Evolutionary conservation across 2,329 filamentous ascomycete species (phyloP).

Genomic region (Alternaria sp.): DNA sequence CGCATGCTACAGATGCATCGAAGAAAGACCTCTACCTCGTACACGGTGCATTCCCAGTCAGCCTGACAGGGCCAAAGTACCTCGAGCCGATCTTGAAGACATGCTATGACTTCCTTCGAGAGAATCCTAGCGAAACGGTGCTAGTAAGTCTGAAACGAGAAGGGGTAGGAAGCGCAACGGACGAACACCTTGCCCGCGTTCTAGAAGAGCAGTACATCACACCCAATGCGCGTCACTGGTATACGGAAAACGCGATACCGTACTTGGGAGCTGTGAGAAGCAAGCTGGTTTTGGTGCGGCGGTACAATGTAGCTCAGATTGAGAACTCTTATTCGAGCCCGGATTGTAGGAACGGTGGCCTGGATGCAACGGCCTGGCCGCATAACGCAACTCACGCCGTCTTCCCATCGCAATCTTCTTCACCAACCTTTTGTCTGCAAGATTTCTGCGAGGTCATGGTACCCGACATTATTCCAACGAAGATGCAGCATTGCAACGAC

Average conservation of each 20-base stretch:
- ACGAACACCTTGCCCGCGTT: conserved; percentile 78
- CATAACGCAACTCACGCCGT: conserved; percentile 84
- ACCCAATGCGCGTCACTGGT: conserved; percentile 71
- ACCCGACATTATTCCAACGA: conserved; percentile 77
- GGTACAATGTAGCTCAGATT: conserved; percentile 68
- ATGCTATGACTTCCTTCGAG: conserved; percentile 77
- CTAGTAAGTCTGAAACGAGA: conserved; percentile 92
- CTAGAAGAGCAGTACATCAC: conserved; percentile 75
- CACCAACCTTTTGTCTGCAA: conserved; percentile 73
- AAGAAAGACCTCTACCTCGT: conserved; percentile 80
- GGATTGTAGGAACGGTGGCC: conserved; percentile 47
- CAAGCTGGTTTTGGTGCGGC: conserved; percentile 82
- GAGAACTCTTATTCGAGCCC: neutral
- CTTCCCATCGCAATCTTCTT: conserved; percentile 63
- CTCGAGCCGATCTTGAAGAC: conserved; percentile 76
- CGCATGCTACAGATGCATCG: conserved; percentile 63
- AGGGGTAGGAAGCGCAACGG: conserved; percentile 80
- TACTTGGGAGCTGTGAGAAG: conserved; percentile 80
- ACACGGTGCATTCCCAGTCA: conserved; percentile 88
- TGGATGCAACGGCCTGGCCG: conserved; percentile 75
- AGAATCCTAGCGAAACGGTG: conserved; percentile 81
- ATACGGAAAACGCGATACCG: conserved; percentile 76
- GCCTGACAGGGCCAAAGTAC: conserved; percentile 80
- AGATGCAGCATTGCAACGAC: conserved; percentile 75
- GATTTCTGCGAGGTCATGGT: conserved; percentile 92